phyloP scores from a whole-genome alignment of 768 basidiomycete species.

The Termitomyces sp. region DNA sequence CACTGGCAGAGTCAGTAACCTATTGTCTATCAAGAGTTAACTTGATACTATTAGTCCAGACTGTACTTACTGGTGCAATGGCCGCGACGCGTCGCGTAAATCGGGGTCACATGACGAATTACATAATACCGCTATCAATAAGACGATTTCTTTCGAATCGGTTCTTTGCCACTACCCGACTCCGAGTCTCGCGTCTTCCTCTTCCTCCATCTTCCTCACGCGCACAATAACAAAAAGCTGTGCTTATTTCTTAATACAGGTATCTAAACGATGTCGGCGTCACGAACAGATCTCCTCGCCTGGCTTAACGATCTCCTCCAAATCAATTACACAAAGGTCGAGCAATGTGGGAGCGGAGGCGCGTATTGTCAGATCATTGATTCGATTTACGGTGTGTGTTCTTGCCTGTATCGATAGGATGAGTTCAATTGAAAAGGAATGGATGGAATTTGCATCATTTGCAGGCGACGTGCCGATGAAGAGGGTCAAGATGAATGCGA shows the following conservation, averaged over 20 bases:
- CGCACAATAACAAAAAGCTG: background rate
- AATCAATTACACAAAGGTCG: constrained; percentile 88
- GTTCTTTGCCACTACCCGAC: background rate
- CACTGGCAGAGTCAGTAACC: no score
- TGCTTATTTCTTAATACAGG: no score
- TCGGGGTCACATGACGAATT: background rate
- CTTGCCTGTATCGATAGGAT: background rate
- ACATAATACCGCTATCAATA: background rate
- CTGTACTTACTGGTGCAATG: no score
- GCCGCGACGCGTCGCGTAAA: background rate
- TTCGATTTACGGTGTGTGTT: constrained; percentile 79
- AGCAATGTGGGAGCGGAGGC: constrained; percentile 87
- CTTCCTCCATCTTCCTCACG: background rate
- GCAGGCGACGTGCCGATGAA: constrained; percentile 87
- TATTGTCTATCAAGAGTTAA: no score
- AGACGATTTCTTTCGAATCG: background rate
- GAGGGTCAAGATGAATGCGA: constrained; percentile 94
- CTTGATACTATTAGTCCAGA: no score
- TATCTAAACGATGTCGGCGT: constrained; percentile 50
- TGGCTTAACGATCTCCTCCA: constrained; percentile 96
- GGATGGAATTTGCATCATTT: background rate
- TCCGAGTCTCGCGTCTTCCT: background rate
- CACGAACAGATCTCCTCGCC: constrained; percentile 80
- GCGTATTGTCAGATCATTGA: constrained; percentile 96
- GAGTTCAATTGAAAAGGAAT: no score